Evolutionary conservation across 306 rosid species (phyloP).

Genomic region (Corylus avellana): DNA sequence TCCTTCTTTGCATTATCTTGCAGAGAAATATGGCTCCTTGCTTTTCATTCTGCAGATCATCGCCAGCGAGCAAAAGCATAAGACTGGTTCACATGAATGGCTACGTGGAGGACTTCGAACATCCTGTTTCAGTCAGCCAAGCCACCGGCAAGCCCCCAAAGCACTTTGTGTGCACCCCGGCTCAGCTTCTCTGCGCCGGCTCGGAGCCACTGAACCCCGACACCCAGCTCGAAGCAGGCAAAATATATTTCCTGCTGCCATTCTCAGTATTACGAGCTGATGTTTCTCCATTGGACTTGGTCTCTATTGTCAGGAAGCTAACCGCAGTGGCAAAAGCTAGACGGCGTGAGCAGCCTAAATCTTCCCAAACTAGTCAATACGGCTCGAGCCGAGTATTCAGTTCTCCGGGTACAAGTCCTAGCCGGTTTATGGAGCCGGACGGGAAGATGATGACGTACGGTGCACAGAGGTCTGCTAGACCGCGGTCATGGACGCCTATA

Average conservation of each 20-base stretch:
- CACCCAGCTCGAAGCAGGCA: slow-evolving; percentile 58
- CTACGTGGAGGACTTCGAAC: slow-evolving; percentile 58
- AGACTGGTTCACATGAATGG: slow-evolving; percentile 70
- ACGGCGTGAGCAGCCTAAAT: slow-evolving; percentile 9
- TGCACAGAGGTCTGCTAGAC: slow-evolving; percentile 37
- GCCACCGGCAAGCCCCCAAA: slow-evolving; percentile 48
- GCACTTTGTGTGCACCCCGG: slow-evolving; percentile 64
- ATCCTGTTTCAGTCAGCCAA: slow-evolving; percentile 50
- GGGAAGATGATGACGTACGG: slow-evolving; percentile 11
- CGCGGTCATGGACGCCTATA: slow-evolving; percentile 65
- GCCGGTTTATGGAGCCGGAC: slow-evolving; percentile 41
- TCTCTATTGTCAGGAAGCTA: slow-evolving; percentile 51
- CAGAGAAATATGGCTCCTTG: slow-evolving; percentile 63
- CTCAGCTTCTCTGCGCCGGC: slow-evolving; percentile 54
- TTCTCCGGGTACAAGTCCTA: slow-evolving; percentile 58
- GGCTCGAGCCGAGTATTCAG: slow-evolving; percentile 32
- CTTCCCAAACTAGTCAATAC: slow-evolving; percentile 22
- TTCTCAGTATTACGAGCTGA: slow-evolving; percentile 59
- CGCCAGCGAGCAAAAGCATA: slow-evolving; percentile 25
- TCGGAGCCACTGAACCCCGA: slow-evolving; percentile 48
- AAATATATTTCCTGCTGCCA: slow-evolving; percentile 66
- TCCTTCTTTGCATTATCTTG: background rate
- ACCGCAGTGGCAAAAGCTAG: slow-evolving; percentile 44
- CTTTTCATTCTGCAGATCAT: slow-evolving; percentile 39
- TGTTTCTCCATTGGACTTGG: slow-evolving; percentile 67